Evolutionary conservation across 1,139 yeast species (phyloP), one percentile per base, ranked within the genome.

Genomic region (Geotrichum siamense): DNA sequence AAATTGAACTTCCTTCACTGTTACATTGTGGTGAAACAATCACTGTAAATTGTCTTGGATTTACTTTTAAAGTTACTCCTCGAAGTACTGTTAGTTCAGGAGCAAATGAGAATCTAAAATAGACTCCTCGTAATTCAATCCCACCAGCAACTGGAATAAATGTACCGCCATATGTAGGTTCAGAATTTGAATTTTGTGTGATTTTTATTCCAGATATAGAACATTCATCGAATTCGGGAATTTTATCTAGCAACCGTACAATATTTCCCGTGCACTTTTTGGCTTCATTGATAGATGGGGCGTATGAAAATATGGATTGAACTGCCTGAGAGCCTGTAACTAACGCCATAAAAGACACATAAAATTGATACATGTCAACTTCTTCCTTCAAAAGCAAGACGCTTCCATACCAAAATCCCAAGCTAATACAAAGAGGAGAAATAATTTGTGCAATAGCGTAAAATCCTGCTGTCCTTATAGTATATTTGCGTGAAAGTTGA

Each of bases 21-120:
- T 97, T 96, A 2, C 94, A 15, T 12, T 39, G 84, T 1, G 96
- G 93, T 0, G 97, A 96, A 2, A 89, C 97, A 50, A 89, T 74
- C 54, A 96, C 94, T 22, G 85, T 84, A 57, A 84, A 85, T 48
- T 91, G 86, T 2, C 96, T 96, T 38, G 79, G 71, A 44, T 76
- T 74, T 46, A 89, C 78, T 25, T 69, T 74, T 51, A 89, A 70
- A 50, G 78, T 74, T 43, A 87, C 61, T 12, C 81, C 75, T 29
- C 76, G 72, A 59, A 89, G 79, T 9, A 89, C 82, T 9, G 74
- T 70, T 36, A 79, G 73, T 48, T 81, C 74, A 1, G 86, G 81
- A 50, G 96, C 75, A 2, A 95, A 83, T 25, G 96, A 96, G 63
- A 89, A 89, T 25, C 78, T 66, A 67, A 89, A 89, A 6, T 72